Percentiles rank a stretch among this genome's conserved stretches.
Conservation (phyloP, 2,329 filamentous ascomycete genomes). For the Zarea fungicola region DNA sequence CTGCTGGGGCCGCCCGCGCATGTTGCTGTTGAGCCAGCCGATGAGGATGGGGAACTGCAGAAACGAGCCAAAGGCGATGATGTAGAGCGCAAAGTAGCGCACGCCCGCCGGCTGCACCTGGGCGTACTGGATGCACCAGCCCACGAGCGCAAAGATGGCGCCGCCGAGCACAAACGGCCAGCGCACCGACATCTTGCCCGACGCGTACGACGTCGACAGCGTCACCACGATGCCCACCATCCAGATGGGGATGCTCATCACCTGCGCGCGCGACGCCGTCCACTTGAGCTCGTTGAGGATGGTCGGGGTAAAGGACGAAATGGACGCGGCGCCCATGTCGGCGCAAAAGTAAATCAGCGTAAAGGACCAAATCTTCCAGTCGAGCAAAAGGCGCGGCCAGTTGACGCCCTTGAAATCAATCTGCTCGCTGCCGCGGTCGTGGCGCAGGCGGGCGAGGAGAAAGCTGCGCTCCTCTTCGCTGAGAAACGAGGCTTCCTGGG, state of each 20-base stretch:
- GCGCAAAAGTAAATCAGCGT: conserved; percentile 44
- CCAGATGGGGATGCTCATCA: conserved; percentile 34
- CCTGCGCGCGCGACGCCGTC: conserved; percentile 36
- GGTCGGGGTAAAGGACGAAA: conserved; percentile 48
- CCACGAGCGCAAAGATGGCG: conserved; percentile 7
- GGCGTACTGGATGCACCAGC: conserved; percentile 14
- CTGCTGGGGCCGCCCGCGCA: conserved; percentile 34
- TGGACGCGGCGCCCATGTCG: conserved; percentile 37
- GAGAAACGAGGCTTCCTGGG: conserved; percentile 42
- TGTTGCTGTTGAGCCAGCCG: conserved; percentile 35
- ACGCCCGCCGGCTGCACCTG: conserved; percentile 12
- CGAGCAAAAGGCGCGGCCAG: conserved; percentile 30
- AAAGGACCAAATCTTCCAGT: conserved; percentile 33
- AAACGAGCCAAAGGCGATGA: conserved; percentile 14
- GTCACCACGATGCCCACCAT: conserved; percentile 20
- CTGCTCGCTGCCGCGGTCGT: conserved; percentile 44
- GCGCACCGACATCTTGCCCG: conserved; percentile 6
- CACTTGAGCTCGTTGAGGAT: conserved; percentile 43
- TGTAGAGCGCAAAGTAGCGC: conserved; percentile 15
- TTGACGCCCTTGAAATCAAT: conserved; percentile 43
- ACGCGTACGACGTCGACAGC: conserved; percentile 11
- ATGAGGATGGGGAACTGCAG: conserved; percentile 14
- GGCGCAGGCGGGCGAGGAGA: conserved; percentile 43
- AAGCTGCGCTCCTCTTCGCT: conserved; percentile 47
- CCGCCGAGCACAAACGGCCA: conserved; percentile 14